Conservation (phyloP, 768 basidiomycete species). For the Boletellus ananas region DNA sequence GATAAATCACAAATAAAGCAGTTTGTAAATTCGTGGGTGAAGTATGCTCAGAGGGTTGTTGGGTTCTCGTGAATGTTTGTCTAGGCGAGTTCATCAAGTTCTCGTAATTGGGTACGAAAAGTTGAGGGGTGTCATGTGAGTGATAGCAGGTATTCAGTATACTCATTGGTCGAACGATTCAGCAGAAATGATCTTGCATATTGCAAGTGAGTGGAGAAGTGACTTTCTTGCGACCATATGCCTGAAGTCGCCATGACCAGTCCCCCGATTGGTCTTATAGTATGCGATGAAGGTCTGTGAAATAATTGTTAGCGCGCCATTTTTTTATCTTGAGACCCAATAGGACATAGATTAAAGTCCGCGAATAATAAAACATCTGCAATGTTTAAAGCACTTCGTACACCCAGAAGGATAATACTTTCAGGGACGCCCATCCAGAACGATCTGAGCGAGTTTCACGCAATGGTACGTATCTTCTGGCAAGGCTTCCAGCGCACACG, state of each 20-base stretch:
- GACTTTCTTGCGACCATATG: neutral
- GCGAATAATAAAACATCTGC: constrained; percentile 85
- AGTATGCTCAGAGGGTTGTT: neutral
- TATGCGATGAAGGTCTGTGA: constrained; percentile 86
- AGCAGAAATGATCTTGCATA: constrained; percentile 52
- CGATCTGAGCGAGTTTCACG: constrained; percentile 90
- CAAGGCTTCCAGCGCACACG: neutral
- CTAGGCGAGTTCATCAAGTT: constrained; percentile 74
- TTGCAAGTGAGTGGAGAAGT: constrained; percentile 51
- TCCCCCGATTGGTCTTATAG: constrained; percentile 87
- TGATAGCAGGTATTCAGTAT: neutral
- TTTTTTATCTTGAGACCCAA: neutral
- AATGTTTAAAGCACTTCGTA: constrained; percentile 78
- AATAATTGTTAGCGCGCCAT: neutral
- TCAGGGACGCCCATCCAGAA: constrained; percentile 99
- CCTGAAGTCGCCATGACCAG: constrained; percentile 34
- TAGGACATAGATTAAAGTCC: constrained; percentile 90
- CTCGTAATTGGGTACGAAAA: constrained; percentile 95
- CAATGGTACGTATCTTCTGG: constrained; percentile 65
- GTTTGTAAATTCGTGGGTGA: constrained; percentile 69
- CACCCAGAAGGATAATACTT: constrained; percentile 77
- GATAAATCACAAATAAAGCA: constrained; percentile 54
- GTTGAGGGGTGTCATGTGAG: constrained; percentile 77
- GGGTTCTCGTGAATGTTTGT: neutral
- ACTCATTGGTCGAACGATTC: constrained; percentile 2